These are phyloP conservation scores for Ceratonia siliqua DNA, from an alignment of 306 rosid species.

Conservation along the genomic window DNA sequence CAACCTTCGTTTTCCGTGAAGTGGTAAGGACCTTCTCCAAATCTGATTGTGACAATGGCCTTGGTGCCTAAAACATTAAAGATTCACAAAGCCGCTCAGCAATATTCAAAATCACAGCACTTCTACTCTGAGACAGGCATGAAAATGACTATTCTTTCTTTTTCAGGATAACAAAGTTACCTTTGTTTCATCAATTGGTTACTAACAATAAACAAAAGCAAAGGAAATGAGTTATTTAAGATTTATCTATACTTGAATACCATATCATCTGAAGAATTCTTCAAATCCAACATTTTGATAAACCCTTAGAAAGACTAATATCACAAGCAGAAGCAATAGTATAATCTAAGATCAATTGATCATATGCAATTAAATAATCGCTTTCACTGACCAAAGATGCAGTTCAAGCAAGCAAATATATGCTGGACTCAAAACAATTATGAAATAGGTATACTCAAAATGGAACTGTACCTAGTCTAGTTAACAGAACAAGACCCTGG, in stretches of 20 bases:
- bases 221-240: not conserved
- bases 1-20: constrained; percentile 74
- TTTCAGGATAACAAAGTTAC: not conserved
- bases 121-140: not conserved
- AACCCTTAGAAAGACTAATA: not conserved
- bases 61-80: constrained; percentile 58
- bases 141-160: constrained; percentile 14
- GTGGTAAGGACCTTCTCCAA: constrained; percentile 71
- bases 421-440: not conserved
- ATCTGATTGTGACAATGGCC: constrained; percentile 67
- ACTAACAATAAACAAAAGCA: not conserved
- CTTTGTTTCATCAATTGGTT: not conserved
- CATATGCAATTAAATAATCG: not conserved
- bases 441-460: not conserved
- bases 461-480: not conserved
- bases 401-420: constrained; percentile 13
- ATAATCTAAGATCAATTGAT: not conserved
- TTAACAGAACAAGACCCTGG: constrained; percentile 18
- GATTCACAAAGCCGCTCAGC: constrained; percentile 9
- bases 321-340: not conserved
- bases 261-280: not conserved
- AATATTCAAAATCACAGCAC: constrained; percentile 30
- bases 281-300: not conserved
- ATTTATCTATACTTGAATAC: not conserved
- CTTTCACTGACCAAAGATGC: constrained; percentile 14